Evolutionary conservation across 2,329 filamentous ascomycete genomes (phyloP), one percentile per base, ranked within the genome.

Genomic region (Grosmannia huntii): DNA sequence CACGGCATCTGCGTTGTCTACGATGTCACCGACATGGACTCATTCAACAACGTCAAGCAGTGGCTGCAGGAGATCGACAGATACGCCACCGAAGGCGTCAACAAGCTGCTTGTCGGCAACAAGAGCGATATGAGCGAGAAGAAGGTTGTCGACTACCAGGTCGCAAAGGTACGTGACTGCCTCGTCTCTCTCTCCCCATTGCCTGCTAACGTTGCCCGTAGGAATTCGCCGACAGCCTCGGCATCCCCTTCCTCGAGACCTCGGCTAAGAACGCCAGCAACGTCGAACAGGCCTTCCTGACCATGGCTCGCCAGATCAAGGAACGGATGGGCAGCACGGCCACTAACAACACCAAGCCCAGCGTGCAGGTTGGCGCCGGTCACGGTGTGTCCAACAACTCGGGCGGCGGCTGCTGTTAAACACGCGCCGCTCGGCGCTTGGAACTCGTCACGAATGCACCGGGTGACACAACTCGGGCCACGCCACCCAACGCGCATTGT

Each of bases 41-140:
- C 90, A 33, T 99, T 99, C 89, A 97, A 99, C 86, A 99, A 97
- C 79, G 94, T 99, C 69, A 97, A 99, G 88, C 94, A 99, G 82
- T 99, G 94, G 94, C 84, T 99, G 62, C 94, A 99, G 76, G 94
- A 99, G 79, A 99, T 99, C 68, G 94, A 99, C 79, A 86, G 94
- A 73, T 97, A 99, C 70, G 94, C 94, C 67, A 99, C 94, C 66
- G 94, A 99, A 77, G 94, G 94, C 65, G 94, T 99, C 71, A 99
- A 99, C 85, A 99, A 99, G 83, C 83, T 99, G 65, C 85, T 99
- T 62, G 92, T 99, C 63, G 94, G 94, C 71, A 99, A 99, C 87
- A 99, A 99, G 87, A 96, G 90, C 77, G 94, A 99, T 88, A 97
- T 99, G 90, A 85, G 92, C 61, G 94, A 99, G 78, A 99, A 99